These are phyloP conservation scores for Arthrobotrys musiformis DNA, from an alignment of 2,329 filamentous ascomycete genomes.

Conservation along the genomic window DNA sequence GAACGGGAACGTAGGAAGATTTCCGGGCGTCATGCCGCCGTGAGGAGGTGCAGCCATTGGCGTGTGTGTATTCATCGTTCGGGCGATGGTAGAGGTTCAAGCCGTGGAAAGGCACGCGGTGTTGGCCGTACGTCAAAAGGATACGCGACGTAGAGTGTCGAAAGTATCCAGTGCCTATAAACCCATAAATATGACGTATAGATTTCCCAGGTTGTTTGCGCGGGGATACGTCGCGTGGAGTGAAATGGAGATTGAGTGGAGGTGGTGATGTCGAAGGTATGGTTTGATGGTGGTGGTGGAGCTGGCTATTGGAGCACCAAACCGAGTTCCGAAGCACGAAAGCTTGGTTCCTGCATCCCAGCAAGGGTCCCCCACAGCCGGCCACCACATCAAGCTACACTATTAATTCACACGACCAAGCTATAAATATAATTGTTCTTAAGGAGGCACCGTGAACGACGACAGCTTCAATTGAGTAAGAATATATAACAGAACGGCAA, in stretches of 20 bases:
- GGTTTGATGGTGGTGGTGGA: neutral
- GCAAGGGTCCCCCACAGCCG: neutral
- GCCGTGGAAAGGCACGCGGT: neutral
- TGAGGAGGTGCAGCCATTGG: constrained; percentile 38
- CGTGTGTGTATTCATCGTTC: constrained; percentile 47
- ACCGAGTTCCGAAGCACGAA: constrained; percentile 22
- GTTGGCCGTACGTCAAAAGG: neutral
- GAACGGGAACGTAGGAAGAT: constrained; percentile 47
- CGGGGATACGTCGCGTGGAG: neutral
- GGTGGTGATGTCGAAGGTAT: neutral
- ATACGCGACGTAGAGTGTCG: neutral
- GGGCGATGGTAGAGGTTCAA: neutral
- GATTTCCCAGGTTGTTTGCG: neutral
- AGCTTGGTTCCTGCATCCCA: constrained; percentile 19
- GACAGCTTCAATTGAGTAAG: neutral
- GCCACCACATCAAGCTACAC: neutral
- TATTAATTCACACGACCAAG: neutral
- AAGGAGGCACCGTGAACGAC: too few relatives aligned
- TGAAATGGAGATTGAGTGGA: neutral
- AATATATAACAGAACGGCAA: neutral
- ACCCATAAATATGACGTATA: neutral
- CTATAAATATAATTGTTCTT: too few relatives aligned
- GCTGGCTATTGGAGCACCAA: neutral
- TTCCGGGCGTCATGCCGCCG: constrained; percentile 47
- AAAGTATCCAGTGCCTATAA: neutral